Percentiles rank a stretch among this genome's conserved stretches.
These are phyloP conservation scores for Zarea fungicola DNA, from an alignment of 2,329 filamentous ascomycete species.

Conservation along the genomic window DNA sequence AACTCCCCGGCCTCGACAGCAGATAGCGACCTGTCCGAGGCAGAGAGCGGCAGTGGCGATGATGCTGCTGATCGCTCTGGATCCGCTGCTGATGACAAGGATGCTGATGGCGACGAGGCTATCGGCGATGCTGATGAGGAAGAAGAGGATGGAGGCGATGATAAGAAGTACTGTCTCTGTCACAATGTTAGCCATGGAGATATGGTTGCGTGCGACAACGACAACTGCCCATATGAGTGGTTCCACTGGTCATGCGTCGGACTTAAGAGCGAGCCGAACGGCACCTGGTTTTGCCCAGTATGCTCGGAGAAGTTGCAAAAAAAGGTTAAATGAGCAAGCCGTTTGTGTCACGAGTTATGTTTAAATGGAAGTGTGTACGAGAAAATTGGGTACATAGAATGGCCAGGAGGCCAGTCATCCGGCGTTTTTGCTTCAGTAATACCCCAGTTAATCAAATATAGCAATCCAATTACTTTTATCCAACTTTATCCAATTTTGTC, in stretches of 20 bases:
- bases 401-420: neutral
- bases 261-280: slow-evolving; percentile 61
- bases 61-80: slow-evolving; percentile 34
- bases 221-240: slow-evolving; percentile 76
- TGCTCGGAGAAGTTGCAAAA: slow-evolving; percentile 52
- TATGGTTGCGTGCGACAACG: slow-evolving; percentile 87
- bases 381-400: neutral
- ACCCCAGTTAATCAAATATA: neutral
- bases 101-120: slow-evolving; percentile 46
- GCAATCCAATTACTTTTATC: neutral
- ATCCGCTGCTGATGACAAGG: slow-evolving; percentile 30
- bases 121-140: slow-evolving; percentile 51
- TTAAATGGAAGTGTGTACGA: neutral
- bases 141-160: slow-evolving; percentile 67
- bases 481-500: neutral
- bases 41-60: slow-evolving; percentile 50
- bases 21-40: slow-evolving; percentile 61
- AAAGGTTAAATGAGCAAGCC: slow-evolving; percentile 20
- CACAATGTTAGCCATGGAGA: slow-evolving; percentile 80
- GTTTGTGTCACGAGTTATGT: neutral
- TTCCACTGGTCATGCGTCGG: slow-evolving; percentile 78
- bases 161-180: slow-evolving; percentile 79
- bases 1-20: slow-evolving; percentile 59
- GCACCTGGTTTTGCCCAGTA: slow-evolving; percentile 62
- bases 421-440: slow-evolving; percentile 2